Conservation (phyloP, 2,329 filamentous ascomycete species). For the Ophiobolus disseminans region DNA sequence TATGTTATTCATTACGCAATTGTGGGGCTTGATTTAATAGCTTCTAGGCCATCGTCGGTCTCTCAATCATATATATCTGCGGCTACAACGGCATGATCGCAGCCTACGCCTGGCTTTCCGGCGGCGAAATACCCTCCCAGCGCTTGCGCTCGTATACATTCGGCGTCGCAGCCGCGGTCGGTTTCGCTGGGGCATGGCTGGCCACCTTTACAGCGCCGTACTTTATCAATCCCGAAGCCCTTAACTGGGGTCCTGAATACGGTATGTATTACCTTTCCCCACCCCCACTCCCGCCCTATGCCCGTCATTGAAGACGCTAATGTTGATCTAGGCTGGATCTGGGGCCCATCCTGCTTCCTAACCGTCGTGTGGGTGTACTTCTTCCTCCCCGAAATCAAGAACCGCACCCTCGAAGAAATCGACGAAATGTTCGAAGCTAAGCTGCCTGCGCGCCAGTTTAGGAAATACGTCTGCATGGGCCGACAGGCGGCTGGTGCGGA, state of each 20-base stretch:
- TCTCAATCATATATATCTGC: slow-evolving; percentile 62
- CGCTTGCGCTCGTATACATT: slow-evolving; percentile 65
- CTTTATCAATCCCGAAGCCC: slow-evolving; percentile 63
- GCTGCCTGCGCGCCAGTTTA: slow-evolving; percentile 39
- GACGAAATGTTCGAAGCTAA: slow-evolving; percentile 45
- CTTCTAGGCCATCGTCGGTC: slow-evolving; percentile 56
- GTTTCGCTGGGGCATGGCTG: slow-evolving; percentile 64
- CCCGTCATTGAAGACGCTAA: too few species aligned
- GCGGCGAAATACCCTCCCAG: slow-evolving; percentile 65
- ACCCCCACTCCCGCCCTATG: not conserved
- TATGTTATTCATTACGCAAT: slow-evolving; percentile 7
- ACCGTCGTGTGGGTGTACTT: slow-evolving; percentile 42
- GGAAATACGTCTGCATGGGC: slow-evolving; percentile 40
- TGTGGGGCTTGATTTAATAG: not conserved
- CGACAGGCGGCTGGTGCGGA: slow-evolving; percentile 17
- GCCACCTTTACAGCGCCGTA: slow-evolving; percentile 65
- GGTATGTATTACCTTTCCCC: slow-evolving; percentile 19
- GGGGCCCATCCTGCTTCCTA: slow-evolving; percentile 50
- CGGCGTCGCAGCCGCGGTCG: slow-evolving; percentile 60
- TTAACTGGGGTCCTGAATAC: slow-evolving; percentile 67
- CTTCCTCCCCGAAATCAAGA: slow-evolving; percentile 50
- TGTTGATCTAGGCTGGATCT: slow-evolving; percentile 37
- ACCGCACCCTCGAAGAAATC: slow-evolving; percentile 44
- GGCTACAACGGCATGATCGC: slow-evolving; percentile 63
- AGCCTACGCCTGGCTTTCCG: slow-evolving; percentile 65